These are phyloP conservation scores for Megacollybia marginata DNA, from an alignment of 768 basidiomycete genomes.

Conservation along the genomic window DNA sequence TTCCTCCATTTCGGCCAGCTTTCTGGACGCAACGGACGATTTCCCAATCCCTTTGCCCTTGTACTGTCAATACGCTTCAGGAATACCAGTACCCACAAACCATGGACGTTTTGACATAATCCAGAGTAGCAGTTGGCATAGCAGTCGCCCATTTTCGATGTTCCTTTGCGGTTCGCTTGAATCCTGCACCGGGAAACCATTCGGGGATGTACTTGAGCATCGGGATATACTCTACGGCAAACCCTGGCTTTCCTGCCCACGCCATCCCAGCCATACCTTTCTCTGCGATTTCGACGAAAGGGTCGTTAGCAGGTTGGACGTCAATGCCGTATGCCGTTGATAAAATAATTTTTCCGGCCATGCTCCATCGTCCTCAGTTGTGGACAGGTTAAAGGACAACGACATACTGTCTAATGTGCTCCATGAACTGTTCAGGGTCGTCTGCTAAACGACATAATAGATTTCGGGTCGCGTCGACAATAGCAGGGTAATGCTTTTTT, in stretches of 20 bases:
- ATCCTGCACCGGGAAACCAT: conserved; percentile 32
- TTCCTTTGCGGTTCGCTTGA: conserved; percentile 25
- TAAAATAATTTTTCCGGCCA: conserved; percentile 7
- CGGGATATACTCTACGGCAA: conserved; percentile 6
- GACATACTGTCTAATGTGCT: conserved; percentile 10
- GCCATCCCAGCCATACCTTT: conserved; percentile 4
- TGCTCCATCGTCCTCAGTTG: conserved; percentile 1
- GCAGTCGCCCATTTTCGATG: conserved; percentile 19
- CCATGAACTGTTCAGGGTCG: conserved; percentile 3
- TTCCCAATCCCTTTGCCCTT: conserved; percentile 3
- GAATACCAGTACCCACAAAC: conserved; percentile 5
- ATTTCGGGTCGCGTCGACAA: conserved; percentile 2
- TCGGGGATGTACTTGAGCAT: conserved; percentile 22
- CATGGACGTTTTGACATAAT: conserved; percentile 28
- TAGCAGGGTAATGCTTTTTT: conserved; percentile 3
- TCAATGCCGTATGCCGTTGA: conserved; percentile 8
- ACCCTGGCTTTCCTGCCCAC: conserved; percentile 1
- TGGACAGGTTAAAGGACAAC: background rate
- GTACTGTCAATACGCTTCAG: background rate
- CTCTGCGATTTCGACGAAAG: conserved; percentile 7
- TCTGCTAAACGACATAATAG: conserved; percentile 6
- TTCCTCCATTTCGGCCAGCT: background rate
- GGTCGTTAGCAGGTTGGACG: conserved; percentile 5
- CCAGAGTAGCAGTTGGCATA: conserved; percentile 21
- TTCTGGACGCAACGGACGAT: conserved; percentile 2